Conservation (phyloP, 257 asterid genomes). For the Dorcoceras hygrometricum region DNA sequence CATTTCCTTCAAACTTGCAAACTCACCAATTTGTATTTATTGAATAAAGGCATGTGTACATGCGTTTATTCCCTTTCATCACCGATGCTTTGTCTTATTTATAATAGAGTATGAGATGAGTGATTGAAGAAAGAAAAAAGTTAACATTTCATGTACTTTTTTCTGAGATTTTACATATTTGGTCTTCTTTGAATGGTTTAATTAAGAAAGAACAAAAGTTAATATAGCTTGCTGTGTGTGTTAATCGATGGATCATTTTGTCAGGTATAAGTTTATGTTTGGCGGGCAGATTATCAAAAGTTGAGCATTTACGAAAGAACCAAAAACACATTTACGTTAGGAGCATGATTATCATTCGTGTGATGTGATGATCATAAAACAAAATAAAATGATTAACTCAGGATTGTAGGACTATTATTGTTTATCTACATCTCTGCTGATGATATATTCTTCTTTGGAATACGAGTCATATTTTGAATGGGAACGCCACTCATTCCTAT, state of each 20-base stretch:
- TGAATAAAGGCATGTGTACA: too few relatives aligned
- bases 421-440: not conserved
- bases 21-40: too few relatives aligned
- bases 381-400: conserved; percentile 18
- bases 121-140: too few relatives aligned
- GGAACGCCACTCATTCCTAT: conserved; percentile 22
- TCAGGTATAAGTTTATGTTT: not conserved
- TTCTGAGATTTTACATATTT: too few relatives aligned
- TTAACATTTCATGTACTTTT: too few relatives aligned
- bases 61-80: too few relatives aligned
- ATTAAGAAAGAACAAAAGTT: too few relatives aligned
- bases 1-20: too few relatives aligned
- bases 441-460: not conserved
- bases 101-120: too few relatives aligned
- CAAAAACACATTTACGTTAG: too few relatives aligned
- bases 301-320: not conserved
- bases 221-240: not conserved
- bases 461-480: conserved; percentile 12
- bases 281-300: not conserved
- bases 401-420: not conserved
- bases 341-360: not conserved
- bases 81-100: too few relatives aligned
- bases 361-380: not conserved
- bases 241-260: not conserved
- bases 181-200: not conserved